Percentiles rank a stretch among this genome's conserved stretches.
These are phyloP conservation scores for Pleurotus platypus DNA, from an alignment of 768 basidiomycete species.

Conservation along the genomic window DNA sequence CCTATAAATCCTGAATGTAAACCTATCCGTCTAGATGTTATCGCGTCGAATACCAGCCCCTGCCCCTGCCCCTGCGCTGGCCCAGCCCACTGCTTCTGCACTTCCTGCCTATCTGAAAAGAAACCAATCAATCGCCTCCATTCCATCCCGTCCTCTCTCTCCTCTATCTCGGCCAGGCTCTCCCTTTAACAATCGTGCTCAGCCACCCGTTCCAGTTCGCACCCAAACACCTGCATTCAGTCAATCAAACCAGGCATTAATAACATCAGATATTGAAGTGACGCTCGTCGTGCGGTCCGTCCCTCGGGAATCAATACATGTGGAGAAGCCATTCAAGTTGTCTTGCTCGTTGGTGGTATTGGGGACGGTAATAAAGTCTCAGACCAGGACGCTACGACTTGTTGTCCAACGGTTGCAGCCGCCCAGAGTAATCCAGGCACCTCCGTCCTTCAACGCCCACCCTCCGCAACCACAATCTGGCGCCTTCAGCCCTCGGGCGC, in stretches of 20 bases:
- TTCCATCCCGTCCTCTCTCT: conserved; percentile 46
- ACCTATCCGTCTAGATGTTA: conserved; percentile 40
- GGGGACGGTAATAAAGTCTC: conserved; percentile 25
- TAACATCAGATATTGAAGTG: conserved; percentile 43
- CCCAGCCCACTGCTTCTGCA: conserved; percentile 60
- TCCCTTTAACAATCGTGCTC: conserved; percentile 41
- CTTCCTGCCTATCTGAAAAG: conserved; percentile 77
- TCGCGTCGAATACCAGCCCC: conserved; percentile 67
- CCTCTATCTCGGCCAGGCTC: conserved; percentile 47
- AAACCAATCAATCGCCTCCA: conserved; percentile 28
- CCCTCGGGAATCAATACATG: conserved; percentile 36
- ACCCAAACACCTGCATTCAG: conserved; percentile 29
- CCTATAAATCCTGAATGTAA: neutral
- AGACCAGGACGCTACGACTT: conserved; percentile 42
- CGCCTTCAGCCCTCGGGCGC: conserved; percentile 29
- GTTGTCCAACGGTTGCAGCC: conserved; percentile 67
- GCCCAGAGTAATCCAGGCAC: conserved; percentile 23
- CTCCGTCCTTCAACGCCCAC: conserved; percentile 14
- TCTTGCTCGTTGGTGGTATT: conserved; percentile 50
- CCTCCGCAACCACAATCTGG: conserved; percentile 14
- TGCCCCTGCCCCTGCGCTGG: conserved; percentile 31
- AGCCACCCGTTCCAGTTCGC: conserved; percentile 29
- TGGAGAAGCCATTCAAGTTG: conserved; percentile 62
- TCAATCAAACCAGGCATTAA: conserved; percentile 18
- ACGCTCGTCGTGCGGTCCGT: conserved; percentile 53